Evolutionary conservation across 2,329 filamentous ascomycete species (phyloP), one percentile per base, ranked within the genome.

Genomic region (Leptosphaerulina australis): DNA sequence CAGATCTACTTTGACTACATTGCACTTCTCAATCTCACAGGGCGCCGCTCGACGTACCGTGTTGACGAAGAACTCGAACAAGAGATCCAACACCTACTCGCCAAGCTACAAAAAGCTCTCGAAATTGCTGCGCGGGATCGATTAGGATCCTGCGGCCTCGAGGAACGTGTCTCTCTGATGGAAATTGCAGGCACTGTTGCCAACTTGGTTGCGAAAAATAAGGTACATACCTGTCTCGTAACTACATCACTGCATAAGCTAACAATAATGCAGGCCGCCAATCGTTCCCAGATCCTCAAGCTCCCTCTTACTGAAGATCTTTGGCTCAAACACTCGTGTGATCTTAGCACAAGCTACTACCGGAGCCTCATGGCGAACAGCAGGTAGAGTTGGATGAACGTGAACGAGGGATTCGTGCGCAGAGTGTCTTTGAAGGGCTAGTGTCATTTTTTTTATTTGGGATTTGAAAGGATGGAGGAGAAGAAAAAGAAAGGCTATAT

Each of bases 151-250:
- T 76, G 74, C 45, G 71, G 79, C 11, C 72, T 84, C 5, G 75
- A 77, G 44, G 78, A 81, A 49, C 74, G 84, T 44, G 90, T 92
- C 31, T 90, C 91, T 0, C 81, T 93, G 44, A 86, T 87, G 57
- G 91, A 95, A 66, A 96, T 96, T 82, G 88, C 87, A 36, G 84
- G 84, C 44, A 80, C 86, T 35, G 84, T 93, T 52, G 88, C 88
- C 8, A 81, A 82, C 55, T 82, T 85, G 68, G 82, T 88, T 51
- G 76, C 85, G 2, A 65, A 68, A 57, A 64, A 73, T 31, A 63
- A 64, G 60, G 76, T 69, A 64, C 28, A 66, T 55, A 20, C 33
- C 34, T 24, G 35, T 20, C 25, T 33, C 3, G 9, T 8, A 18
- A 7, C 3, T 15, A 11, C 7, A 4, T 11, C 7, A 36, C 7